These are phyloP conservation scores for Podospora pseudoanserina DNA, from an alignment of 495 filamentous ascomycete species.

Conservation along the genomic window DNA sequence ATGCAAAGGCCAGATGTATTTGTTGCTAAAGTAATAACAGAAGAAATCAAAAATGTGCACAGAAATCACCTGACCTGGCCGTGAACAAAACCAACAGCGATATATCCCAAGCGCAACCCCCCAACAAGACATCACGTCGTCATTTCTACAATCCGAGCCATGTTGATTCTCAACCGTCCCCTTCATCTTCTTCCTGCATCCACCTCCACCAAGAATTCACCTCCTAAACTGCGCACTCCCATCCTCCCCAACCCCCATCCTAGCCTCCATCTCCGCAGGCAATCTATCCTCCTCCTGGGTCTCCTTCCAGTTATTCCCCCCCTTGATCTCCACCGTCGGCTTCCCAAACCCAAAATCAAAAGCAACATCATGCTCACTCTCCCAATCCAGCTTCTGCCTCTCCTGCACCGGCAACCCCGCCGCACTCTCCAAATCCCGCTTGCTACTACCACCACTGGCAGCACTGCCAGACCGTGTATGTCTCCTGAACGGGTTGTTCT, in stretches of 20 bases:
- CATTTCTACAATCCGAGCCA: no score
- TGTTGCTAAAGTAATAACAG: background rate
- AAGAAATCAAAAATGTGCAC: background rate
- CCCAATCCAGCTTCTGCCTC: conserved; percentile 26
- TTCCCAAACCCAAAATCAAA: conserved; percentile 28
- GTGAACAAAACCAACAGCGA: no score
- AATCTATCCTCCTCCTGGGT: background rate
- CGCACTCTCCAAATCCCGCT: background rate
- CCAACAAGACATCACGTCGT: no score
- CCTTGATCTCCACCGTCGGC: background rate
- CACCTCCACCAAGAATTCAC: background rate
- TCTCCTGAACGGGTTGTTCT: background rate
- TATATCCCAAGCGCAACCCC: no score
- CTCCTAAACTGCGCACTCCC: background rate
- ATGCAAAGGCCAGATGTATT: background rate
- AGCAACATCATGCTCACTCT: conserved; percentile 30
- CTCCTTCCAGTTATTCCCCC: background rate
- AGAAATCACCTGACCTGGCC: no score
- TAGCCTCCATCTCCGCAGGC: background rate
- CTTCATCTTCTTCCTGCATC: no score
- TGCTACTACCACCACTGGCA: background rate
- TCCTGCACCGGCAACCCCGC: conserved; percentile 11
- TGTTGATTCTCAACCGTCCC: no score
- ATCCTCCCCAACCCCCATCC: background rate
- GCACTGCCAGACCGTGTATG: background rate